These are phyloP conservation scores for Dioszegia aurantiaca DNA, from an alignment of 768 basidiomycete species.

Conservation along the genomic window DNA sequence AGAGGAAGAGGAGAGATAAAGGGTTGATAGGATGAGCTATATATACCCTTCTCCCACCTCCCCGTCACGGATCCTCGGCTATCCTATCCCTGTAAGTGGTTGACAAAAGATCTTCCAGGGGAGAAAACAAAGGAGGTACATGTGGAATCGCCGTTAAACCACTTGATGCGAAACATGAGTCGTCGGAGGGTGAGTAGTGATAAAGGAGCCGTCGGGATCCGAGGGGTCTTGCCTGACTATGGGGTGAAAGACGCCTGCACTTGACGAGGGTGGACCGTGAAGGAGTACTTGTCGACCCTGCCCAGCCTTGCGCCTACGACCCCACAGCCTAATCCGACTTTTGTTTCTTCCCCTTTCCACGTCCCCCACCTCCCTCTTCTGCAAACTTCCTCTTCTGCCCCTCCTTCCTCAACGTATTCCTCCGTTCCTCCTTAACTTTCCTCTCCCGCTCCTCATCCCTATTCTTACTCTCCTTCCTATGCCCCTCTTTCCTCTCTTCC, in stretches of 20 bases:
- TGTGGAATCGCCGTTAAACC: too few relatives aligned
- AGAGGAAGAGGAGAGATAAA: too few relatives aligned
- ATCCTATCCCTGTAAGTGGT: neutral
- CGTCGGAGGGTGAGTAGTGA: neutral
- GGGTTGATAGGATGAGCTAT: neutral
- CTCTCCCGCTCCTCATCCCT: conserved; percentile 51
- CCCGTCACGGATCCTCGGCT: neutral
- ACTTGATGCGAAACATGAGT: neutral
- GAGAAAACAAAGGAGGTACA: conserved; percentile 1
- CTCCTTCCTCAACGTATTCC: conserved; percentile 44
- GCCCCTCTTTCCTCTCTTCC: conserved; percentile 66
- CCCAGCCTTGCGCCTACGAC: neutral
- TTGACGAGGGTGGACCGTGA: too few relatives aligned
- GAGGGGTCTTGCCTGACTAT: too few relatives aligned
- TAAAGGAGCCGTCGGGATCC: too few relatives aligned
- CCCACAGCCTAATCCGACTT: conserved; percentile 17
- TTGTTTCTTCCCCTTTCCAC: conserved; percentile 39
- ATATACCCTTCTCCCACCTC: neutral
- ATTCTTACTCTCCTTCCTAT: conserved; percentile 70
- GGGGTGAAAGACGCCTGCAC: too few relatives aligned
- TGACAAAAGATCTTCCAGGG: conserved; percentile 12
- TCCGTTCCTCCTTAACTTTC: conserved; percentile 50
- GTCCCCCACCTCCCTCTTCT: conserved; percentile 30
- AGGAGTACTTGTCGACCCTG: too few relatives aligned
- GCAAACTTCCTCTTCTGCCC: conserved; percentile 48